Base-by-base conservation (phyloP, 208 protist genomes). In the Acanthamoeba castellanii region DNA sequence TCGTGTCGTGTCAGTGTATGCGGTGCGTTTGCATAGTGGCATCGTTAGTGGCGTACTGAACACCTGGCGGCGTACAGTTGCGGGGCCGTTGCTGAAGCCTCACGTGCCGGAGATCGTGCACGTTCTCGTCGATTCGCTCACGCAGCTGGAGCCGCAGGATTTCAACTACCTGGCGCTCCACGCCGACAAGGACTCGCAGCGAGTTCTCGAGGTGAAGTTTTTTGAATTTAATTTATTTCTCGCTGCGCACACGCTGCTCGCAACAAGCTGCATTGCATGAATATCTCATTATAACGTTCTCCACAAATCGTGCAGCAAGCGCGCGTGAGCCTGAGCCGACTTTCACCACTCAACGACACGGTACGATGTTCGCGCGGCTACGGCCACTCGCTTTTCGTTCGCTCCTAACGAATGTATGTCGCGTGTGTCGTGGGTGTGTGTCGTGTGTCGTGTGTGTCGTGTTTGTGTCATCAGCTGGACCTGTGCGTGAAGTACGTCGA, bases 121-220 rank as follows among this genome's bases (percentile, higher is more conserved):
- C 4, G 94, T 96, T 0, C 3, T 97, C 1, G 27, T 97, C 3
- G 94, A 97, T 25, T 95, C 93, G 1, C 57, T 97, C 37, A 95
- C 95, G 14, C 59, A 68, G 34, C 68, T 96, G 13, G 96, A 97
- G 55, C 94, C 95, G 3, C 93, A 94, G 9, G 20, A 7, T 20
- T 94, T 97, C 27, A 96, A 97, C 50, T 97, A 97, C 93, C 84
- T 96, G 37, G 66, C 94, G 11, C 78, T 96, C 5, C 96, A 97
- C 70, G 87, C 96, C 13, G 94, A 97, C 37, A 95, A 87, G 34
- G 68, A 95, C 34, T 78, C 82, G 16, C 95, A 96, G 50, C 94
- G 95, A 9, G 70, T 96, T 55, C 70, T 97, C 37, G 93, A 92
- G 66, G 74, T 87, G n/a, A n/a, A n/a, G n/a, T n/a, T n/a, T n/a